These are phyloP conservation scores for Phytophthora pseudosyringae DNA, from an alignment of 352 stramenopile genomes.

Conservation along the genomic window DNA sequence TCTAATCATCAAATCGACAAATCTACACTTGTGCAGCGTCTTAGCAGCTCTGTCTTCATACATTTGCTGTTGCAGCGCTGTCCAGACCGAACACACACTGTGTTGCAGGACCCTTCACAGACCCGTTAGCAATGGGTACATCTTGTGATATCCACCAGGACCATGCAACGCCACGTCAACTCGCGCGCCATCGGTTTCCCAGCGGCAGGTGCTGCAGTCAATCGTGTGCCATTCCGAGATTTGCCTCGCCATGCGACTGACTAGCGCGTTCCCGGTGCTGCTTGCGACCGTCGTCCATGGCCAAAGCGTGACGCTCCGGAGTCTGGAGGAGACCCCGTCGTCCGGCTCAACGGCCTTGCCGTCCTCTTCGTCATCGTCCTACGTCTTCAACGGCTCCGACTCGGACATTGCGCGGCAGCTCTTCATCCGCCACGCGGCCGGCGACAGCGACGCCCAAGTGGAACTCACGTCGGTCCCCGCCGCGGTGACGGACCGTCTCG, in stretches of 20 bases:
- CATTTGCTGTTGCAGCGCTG: neutral
- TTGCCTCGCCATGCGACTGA: conserved; percentile 8
- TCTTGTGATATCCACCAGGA: conserved; percentile 22
- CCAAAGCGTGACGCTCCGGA: conserved; percentile 25
- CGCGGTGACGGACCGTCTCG: conserved; percentile 19
- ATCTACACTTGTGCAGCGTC: conserved; percentile 1
- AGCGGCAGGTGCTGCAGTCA: no score
- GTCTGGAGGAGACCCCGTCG: conserved; percentile 16
- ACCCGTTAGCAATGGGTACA: conserved; percentile 22
- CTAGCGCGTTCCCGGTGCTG: neutral
- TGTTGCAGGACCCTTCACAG: neutral
- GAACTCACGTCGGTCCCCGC: conserved; percentile 17
- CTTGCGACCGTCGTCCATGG: neutral
- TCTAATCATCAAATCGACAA: neutral
- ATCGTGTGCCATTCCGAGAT: conserved; percentile 14
- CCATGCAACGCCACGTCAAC: conserved; percentile 2
- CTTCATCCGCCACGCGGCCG: conserved; percentile 31
- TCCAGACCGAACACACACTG: conserved; percentile 1
- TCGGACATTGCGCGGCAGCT: conserved; percentile 48
- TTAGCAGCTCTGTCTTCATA: neutral
- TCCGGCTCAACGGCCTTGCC: neutral
- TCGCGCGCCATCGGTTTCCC: conserved; percentile 6
- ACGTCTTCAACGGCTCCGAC: conserved; percentile 38
- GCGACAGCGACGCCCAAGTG: conserved; percentile 14
- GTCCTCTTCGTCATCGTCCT: conserved; percentile 7